Evolutionary conservation across 2,329 filamentous ascomycete genomes (phyloP).

Genomic region (Dactylella cylindrospora): DNA sequence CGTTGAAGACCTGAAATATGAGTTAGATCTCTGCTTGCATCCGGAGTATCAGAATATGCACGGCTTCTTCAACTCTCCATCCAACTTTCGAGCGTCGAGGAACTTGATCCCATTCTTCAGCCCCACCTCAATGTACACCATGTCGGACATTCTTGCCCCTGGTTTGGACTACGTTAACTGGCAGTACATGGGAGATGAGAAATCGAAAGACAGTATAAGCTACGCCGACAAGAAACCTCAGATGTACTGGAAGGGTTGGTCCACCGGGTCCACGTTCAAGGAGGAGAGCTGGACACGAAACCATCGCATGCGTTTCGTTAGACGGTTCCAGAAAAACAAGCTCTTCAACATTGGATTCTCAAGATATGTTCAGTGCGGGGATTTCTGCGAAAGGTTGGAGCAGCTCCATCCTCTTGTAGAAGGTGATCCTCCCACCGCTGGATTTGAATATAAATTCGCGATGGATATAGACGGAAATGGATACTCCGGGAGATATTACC

Average conservation of each 20-base stretch:
- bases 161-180: conserved; percentile 57
- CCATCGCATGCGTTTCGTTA: conserved; percentile 58
- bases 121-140: conserved; percentile 55
- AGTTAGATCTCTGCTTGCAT: conserved; percentile 55
- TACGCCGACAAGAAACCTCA: conserved; percentile 59
- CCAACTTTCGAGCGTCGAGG: conserved; percentile 54
- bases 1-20: conserved; percentile 14
- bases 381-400: conserved; percentile 52
- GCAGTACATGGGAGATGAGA: conserved; percentile 54
- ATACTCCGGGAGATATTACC: conserved; percentile 60
- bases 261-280: conserved; percentile 54
- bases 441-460: conserved; percentile 53
- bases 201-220: conserved; percentile 51
- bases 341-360: conserved; percentile 57
- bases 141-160: conserved; percentile 60
- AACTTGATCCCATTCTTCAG: conserved; percentile 57
- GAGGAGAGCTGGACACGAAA: conserved; percentile 52
- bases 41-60: conserved; percentile 55
- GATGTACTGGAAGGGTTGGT: conserved; percentile 63
- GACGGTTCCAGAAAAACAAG: conserved; percentile 51
- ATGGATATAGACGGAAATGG: conserved; percentile 63
- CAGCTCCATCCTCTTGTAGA: conserved; percentile 50
- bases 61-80: conserved; percentile 56
- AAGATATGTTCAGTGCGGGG: conserved; percentile 55
- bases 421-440: conserved; percentile 51